Evolutionary conservation across 225 moss, liverwort and hornwort species (phyloP), one percentile per base, ranked within the genome.

Genomic region (Asterella californica): DNA sequence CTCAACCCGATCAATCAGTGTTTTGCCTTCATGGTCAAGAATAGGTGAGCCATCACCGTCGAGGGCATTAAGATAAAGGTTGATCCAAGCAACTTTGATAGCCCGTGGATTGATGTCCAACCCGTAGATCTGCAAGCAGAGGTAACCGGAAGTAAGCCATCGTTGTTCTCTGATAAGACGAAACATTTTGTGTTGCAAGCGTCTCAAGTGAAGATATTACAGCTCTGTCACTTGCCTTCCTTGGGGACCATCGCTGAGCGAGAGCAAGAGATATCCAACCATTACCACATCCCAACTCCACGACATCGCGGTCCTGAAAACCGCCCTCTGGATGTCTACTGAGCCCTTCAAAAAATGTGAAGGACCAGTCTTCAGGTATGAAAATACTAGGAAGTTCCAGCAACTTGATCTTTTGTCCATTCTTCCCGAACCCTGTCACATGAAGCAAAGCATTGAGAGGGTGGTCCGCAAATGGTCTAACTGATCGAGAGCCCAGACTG

Each of bases 231-330:
- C 83, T 80, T 81, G 83, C 96, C 92, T 93, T 99, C 27, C 90
- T 89, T 50, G 99, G 95, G 84, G 89, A 93, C 89, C 89, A 93
- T 85, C 93, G 87, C 86, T 95, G 93, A 34, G 99, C 95, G 80
- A 99, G 88, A 79, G 99, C 94, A 83, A 99, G 91, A 54, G 99
- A 99, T 86, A 99, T 94, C 99, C 99, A 99, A 4, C 99, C 95
- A 81, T 99, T 99, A 46, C 97, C 97, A 73, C 94, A 94, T 68
- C 97, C 99, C 81, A 99, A 87, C 84, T 99, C 99, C 65, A 90
- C 92, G 82, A 99, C 90, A 84, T 99, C 95, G 80, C 99, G 91
- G 77, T 92, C 89, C 54, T 91, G 89, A 75, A 99, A 99, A 7
- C 99, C 99, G 65, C 89, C 91, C 46, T 99, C 99, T 63, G 99